These are phyloP conservation scores for Rubia balearica DNA, from an alignment of 305 asterid species.

Conservation along the genomic window DNA sequence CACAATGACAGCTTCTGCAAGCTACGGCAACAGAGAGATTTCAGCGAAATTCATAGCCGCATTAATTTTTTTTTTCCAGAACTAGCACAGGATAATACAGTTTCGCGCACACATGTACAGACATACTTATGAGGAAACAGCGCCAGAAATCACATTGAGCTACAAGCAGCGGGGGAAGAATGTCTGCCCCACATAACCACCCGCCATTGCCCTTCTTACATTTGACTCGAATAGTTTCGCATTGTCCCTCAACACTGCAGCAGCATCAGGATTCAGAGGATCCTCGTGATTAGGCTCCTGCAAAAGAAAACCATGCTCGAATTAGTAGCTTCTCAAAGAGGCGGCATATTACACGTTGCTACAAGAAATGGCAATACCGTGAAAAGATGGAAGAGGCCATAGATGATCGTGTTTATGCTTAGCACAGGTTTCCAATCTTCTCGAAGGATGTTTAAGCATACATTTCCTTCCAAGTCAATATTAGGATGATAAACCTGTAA, in stretches of 20 bases:
- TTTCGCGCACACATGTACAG: conserved; percentile 30
- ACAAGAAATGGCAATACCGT: conserved; percentile 40
- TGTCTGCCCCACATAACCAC: conserved; percentile 45
- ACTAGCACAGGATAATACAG: conserved; percentile 20
- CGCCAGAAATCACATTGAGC: conserved; percentile 18
- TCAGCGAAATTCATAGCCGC: conserved; percentile 15
- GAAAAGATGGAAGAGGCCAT: conserved; percentile 82
- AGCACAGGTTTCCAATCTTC: conserved; percentile 99
- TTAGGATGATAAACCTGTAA: conserved; percentile 95
- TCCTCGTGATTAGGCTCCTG: conserved; percentile 64
- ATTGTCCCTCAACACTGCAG: conserved; percentile 53
- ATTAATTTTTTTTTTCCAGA: conserved; percentile 24
- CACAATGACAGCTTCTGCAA: conserved; percentile 38
- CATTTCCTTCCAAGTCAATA: conserved; percentile 94
- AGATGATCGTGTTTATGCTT: conserved; percentile 75
- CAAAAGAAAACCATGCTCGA: neutral
- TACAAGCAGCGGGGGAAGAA: conserved; percentile 39
- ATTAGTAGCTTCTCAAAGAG: neutral
- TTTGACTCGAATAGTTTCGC: conserved; percentile 43
- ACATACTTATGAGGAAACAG: conserved; percentile 16
- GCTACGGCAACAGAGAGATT: conserved; percentile 23
- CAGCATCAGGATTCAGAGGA: conserved; percentile 53
- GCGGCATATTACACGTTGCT: neutral
- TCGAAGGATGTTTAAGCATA: conserved; percentile 93
- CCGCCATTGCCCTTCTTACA: conserved; percentile 46